Evolutionary conservation across 2,329 filamentous ascomycete genomes (phyloP), one percentile per base, ranked within the genome.

Genomic region (Sordariomycetes sp.): DNA sequence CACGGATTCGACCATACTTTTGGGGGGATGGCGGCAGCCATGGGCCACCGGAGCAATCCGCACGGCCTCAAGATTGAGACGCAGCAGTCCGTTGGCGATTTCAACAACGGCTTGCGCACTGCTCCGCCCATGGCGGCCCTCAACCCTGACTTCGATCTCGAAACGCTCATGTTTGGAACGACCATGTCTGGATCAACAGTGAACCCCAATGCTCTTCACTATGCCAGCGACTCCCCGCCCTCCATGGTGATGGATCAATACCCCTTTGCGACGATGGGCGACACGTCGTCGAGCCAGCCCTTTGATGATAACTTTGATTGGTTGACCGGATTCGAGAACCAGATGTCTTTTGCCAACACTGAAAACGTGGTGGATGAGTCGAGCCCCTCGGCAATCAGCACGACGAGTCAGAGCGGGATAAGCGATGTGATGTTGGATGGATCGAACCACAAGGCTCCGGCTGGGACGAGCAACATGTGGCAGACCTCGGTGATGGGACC

Each of bases 371-470:
- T 95, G 35, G 90, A 94, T 48, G 87, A 84, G 39, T 96, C 92
- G 9, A 96, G 92, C 11, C 92, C 92, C 12, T 96, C 92, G 8
- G 87, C 87, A 30, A 90, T 96, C 56, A 96, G 90, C 63, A 94
- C 86, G 28, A 86, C 85, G 39, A 96, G 88, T 59, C 88, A 93
- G 51, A 90, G 84, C 54, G 85, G 82, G 33, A 84, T 88, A 56
- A 93, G 86, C 58, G 92, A 96, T 54, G 78, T 87, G 39, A 87
- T 94, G 81, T 68, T 92, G 38, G 87, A 95, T 57, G 86, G 85
- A 39, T 76, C 75, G 24, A 82, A 79, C 55, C 77, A 80, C 44
- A 68, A 72, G 26, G 65, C 70, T 24, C 61, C 68, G 37, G 64
- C 61, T 40, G 63, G 58, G 34, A 64, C 70, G 32, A 65, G 68